Base-by-base conservation (phyloP, 2,329 filamentous ascomycete species). In the Harringtonia lauricola region DNA sequence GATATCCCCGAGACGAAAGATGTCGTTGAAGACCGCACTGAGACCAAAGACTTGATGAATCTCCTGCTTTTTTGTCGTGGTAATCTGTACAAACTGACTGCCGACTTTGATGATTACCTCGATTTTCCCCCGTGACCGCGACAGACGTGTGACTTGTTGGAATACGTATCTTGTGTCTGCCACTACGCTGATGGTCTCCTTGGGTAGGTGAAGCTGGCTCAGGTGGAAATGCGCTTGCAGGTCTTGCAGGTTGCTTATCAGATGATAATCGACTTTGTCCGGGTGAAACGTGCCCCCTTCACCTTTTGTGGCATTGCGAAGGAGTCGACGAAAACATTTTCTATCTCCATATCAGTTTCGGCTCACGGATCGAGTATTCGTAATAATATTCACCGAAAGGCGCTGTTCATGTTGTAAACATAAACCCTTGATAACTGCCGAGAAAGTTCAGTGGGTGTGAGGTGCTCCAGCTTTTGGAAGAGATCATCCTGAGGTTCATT, bases 401-500 rank as follows among this genome's bases (percentile, higher is more conserved):
- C 72, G 54, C 75, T 82, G 53, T 84, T 84, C 79, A 83, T 83
- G 55, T 84, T 84, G 59, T 84, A 83, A 15, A 84, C 68, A 50
- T 83, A 84, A 34, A 82, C 68, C 31, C 78, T 68, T 2, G 72
- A 66, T 4, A 83, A 62, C 47, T 79, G 74, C 41, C 67, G 68
- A 2, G 72, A 68, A 36, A 83, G 58, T 52, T 84, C 80, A 0
- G 68, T 67, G 0, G 80, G 79, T 4, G 75, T 78, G 3, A 84
- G 66, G 12, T 73, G 61, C 53, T 83, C 78, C 9, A 82, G 61
- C 52, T 73, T 80, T 42, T 73, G 74, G 53, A 83, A 79, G 2
- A 83, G 60, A 17, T 79, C 74, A 54, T 84, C 80, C 48, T 75
- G 74, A 13, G 78, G 72, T 50, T 83, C 79, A 44, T 74, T 78